Conservation (phyloP, 75 land plant genomes). For the Picea glauca region DNA sequence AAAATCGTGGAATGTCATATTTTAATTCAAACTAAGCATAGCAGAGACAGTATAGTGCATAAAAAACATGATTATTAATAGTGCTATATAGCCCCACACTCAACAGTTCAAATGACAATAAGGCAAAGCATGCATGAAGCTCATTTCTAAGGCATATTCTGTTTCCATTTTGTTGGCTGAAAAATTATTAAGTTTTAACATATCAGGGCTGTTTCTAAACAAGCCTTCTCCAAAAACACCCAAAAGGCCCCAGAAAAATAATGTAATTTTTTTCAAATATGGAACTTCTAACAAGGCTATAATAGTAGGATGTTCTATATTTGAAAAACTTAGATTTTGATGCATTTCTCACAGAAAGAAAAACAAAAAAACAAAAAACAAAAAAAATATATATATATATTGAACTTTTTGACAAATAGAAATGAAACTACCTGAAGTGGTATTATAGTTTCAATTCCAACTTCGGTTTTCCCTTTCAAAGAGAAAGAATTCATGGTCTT, state of each 20-base stretch:
- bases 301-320: too few relatives aligned
- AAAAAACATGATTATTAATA: background rate
- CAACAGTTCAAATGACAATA: background rate
- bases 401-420: too few relatives aligned
- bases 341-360: too few relatives aligned
- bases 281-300: too few relatives aligned
- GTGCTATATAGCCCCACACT: background rate
- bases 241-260: background rate
- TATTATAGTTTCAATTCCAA: too few relatives aligned
- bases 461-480: too few relatives aligned
- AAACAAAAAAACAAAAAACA: too few relatives aligned
- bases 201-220: background rate
- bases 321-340: too few relatives aligned
- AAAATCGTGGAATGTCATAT: background rate
- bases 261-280: background rate
- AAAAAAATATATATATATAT: too few relatives aligned
- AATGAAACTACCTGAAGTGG: too few relatives aligned
- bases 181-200: background rate
- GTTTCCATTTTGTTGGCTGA: background rate
- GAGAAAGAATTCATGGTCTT: too few relatives aligned
- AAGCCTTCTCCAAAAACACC: background rate
- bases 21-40: slow-evolving; percentile 12
- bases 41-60: background rate
- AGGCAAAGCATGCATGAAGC: background rate
- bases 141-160: background rate